These are phyloP conservation scores for Hamamelis virginiana DNA, from an alignment of 164 flowering plant genomes.

Conservation along the genomic window DNA sequence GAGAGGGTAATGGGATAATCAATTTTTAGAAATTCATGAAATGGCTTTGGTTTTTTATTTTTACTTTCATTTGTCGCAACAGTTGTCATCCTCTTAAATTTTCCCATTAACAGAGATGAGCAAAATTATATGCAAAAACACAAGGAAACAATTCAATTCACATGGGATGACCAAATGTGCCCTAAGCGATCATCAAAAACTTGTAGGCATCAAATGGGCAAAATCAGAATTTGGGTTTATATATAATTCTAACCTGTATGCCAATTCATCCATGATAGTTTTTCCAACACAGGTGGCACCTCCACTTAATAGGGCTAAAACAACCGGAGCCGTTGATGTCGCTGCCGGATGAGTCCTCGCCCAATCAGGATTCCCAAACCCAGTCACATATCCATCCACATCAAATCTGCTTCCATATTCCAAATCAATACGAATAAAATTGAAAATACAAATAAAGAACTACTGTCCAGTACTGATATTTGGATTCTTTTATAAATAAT, in stretches of 20 bases:
- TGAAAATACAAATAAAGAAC: not conserved
- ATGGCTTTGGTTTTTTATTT: too few species aligned
- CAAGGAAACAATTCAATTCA: too few species aligned
- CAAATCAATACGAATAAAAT: not conserved
- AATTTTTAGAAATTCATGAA: too few species aligned
- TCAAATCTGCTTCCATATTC: constrained; percentile 55
- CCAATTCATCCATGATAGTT: constrained; percentile 96
- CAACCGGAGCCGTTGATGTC: constrained; percentile 61
- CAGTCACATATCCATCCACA: constrained; percentile 76
- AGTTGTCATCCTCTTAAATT: too few species aligned
- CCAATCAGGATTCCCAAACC: constrained; percentile 91
- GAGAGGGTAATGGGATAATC: too few species aligned
- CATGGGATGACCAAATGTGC: too few species aligned
- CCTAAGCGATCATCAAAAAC: too few species aligned
- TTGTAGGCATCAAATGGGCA: not conserved
- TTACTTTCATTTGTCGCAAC: too few species aligned
- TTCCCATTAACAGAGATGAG: too few species aligned
- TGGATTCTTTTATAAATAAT: too few species aligned
- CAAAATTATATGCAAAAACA: too few species aligned
- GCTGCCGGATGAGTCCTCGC: constrained; percentile 74
- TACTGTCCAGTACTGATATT: too few species aligned
- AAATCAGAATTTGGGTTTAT: not conserved
- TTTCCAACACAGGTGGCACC: constrained; percentile 83
- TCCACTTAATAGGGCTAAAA: constrained; percentile 45
- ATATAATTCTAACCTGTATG: constrained; percentile 56